Evolutionary conservation across 306 rosid species (phyloP).

Genomic region (Vigna reflexopilosa): DNA sequence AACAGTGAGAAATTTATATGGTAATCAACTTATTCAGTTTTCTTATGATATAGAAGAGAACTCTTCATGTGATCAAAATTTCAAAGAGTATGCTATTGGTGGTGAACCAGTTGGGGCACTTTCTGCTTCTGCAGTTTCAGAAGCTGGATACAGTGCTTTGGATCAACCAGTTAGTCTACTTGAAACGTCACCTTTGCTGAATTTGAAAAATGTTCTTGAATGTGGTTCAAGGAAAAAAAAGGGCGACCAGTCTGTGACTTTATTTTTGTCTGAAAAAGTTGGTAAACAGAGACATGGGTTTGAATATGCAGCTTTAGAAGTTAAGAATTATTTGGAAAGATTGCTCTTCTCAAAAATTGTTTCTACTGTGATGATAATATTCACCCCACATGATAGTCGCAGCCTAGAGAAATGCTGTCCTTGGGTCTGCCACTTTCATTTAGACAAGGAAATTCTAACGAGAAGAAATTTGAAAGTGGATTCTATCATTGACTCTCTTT

Average conservation of each 20-base stretch:
- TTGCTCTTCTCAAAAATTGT: conserved; percentile 68
- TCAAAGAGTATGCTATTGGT: conserved; percentile 48
- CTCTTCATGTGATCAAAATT: conserved; percentile 34
- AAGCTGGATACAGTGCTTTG: conserved; percentile 98
- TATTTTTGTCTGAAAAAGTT: conserved; percentile 76
- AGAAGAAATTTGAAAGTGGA: conserved; percentile 67
- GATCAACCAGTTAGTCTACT: conserved; percentile 95
- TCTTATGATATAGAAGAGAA: conserved; percentile 54
- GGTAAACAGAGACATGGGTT: conserved; percentile 70
- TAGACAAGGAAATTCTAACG: conserved; percentile 62
- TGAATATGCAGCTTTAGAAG: conserved; percentile 86
- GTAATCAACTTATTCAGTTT: conserved; percentile 83
- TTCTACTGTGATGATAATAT: conserved; percentile 76
- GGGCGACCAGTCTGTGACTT: conserved; percentile 63
- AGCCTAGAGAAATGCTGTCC: conserved; percentile 62
- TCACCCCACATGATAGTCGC: conserved; percentile 53
- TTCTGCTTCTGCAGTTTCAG: conserved; percentile 94
- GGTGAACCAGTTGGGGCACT: conserved; percentile 90
- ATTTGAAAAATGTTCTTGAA: conserved; percentile 84
- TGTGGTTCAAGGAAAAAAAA: conserved; percentile 74
- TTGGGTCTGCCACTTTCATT: conserved; percentile 92
- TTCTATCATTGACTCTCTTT: conserved; percentile 64
- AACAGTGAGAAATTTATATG: conserved; percentile 86
- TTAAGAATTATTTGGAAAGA: conserved; percentile 81
- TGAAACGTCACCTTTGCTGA: conserved; percentile 89